Evolutionary conservation across 2,329 filamentous ascomycete genomes (phyloP), one percentile per base, ranked within the genome.

Genomic region (Fonsecaea nubica): DNA sequence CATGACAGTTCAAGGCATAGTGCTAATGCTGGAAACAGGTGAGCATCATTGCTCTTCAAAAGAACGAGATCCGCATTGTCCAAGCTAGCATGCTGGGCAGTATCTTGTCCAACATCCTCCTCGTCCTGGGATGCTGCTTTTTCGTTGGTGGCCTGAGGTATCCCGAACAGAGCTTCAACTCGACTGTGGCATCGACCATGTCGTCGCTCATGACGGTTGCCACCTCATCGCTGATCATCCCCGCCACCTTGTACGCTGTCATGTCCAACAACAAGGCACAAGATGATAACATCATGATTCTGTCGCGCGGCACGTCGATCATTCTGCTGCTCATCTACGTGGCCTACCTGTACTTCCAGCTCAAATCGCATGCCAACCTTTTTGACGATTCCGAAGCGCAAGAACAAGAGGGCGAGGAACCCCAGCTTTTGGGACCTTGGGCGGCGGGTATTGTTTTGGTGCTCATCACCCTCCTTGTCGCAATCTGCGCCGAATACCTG

Each of bases 61-160:
- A 95, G 73, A 88, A 89, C 69, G 91, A 98, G 80, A 96, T 97
- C 76, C 89, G 94, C 74, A 93, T 98, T 71, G 94, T 98, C n/a
- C 95, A 98, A 81, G 91, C 94, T 21, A 96, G 92, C 70, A 98
- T 98, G 93, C 88, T 98, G 38, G 94, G 95, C 56, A 96, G 92
- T 75, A 96, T 98, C 73, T 84, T 98, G 45, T 97, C 94, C 71
- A 98, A 98, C 79, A 89, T 97, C 71, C 85, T 98, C 7, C 87
- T 98, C 25, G 94, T 93, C 55, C 85, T 93, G 76, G 90, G 90
- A 73, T 92, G 91, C 84, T 92, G 90, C 78, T 92, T 92, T 81
- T 82, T 93, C 71, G 85, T 91, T 63, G 91, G 91, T 63, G 91
- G 91, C 36, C 80, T 92, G 66, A 83, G 84, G 69, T 87, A 89